Base-by-base conservation (phyloP, 1,139 yeast genomes). In the Casaregolazyma suthepensis region DNA sequence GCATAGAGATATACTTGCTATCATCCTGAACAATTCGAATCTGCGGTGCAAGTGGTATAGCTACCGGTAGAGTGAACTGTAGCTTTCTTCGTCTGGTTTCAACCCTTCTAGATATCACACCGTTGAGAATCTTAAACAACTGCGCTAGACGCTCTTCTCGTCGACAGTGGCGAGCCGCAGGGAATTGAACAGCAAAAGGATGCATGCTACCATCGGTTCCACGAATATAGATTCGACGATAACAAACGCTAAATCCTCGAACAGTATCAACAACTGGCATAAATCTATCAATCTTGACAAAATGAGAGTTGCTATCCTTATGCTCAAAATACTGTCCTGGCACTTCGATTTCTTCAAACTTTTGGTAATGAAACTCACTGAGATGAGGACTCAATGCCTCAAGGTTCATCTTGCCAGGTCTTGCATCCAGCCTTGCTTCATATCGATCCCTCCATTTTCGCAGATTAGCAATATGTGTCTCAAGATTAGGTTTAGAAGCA, bases 91-190 rank as follows among this genome's bases (percentile, higher is more conserved):
- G 83, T 61, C 97, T 82, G 1, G 95, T 81, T 69, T 93, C 96
- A 45, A 89, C 96, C 66, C 87, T 86, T 62, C 87, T 81, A 0
- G 86, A 75, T 53, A 94, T 74, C 5, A 87, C 83, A 60, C 87
- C 91, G 67, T 89, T 89, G 71, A 94, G 83, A 49, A 93, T 81
- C 62, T 96, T 79, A 77, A 89, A 91, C 61, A 94, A 72, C 69
- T 93, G 99, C 75, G 89, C 87, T 55, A 93, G 85, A 51, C 96
- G 79, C 66, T 94, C 99, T 68, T 94, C 99, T 55, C 99, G 82
- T 66, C 99, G 86, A 64, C 96, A 89, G 65, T 93, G 97, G 63
- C 99, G 83, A 10, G 96, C 97, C 17, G 99, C 96, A 4, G 99
- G 99, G 70, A 87, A 91, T 72, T 94, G 99, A 17, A 94, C 95